Evolutionary conservation across 2,329 filamentous ascomycete species (phyloP), one percentile per base, ranked within the genome.

Genomic region (Sclerotinia glacialis): DNA sequence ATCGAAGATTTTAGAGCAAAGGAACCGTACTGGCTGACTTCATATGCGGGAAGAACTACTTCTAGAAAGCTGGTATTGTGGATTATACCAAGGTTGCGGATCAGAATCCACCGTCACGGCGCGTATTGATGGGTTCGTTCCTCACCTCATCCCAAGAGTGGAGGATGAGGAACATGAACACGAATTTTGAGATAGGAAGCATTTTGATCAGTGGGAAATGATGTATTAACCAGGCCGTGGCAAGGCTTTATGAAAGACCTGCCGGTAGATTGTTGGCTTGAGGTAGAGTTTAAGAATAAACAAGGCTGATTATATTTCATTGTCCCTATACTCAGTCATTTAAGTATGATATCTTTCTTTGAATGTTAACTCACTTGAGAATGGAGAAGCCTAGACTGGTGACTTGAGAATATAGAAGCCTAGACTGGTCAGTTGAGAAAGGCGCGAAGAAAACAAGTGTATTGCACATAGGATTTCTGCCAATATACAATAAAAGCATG

Each of bases 61-160:
- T 42, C 37, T 18, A 23, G 21, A n/a, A 47, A 23, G 37, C 12
- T 34, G 11, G 11, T 4, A 59, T 44, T 18, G 6, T 23, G n/a
- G 26, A 34, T 34, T 18, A 34, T 34, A 23, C 26, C 21, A 2
- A 23, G 26, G 18, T 23, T 21, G 21, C 31, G 9, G 21, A 59
- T 26, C 18, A 23, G 12, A 47, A 23, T 5, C 26, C 18, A 34
- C 44, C 21, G 3, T n/a, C 11, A 60, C 12, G 28, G 44, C 56
- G 56, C 56, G 42, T 60, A 37, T 14, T 49, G 44, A 60, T 47
- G 31, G 12, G 7, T 12, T 49, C 23, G 7, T 60, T 60, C 56
- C 56, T 49, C 4, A 6, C 26, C 21, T 34, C 11, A 18, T 47
- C 21, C 31, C 42, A 47, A 60, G 21, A 60, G 56, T 60, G 42